A percentile compares a stretch with the other conserved stretches of the same genome.
These are phyloP conservation scores for Sphagnum magellanicum DNA, from an alignment of 228 moss, liverwort and hornwort genomes.

Conservation along the genomic window DNA sequence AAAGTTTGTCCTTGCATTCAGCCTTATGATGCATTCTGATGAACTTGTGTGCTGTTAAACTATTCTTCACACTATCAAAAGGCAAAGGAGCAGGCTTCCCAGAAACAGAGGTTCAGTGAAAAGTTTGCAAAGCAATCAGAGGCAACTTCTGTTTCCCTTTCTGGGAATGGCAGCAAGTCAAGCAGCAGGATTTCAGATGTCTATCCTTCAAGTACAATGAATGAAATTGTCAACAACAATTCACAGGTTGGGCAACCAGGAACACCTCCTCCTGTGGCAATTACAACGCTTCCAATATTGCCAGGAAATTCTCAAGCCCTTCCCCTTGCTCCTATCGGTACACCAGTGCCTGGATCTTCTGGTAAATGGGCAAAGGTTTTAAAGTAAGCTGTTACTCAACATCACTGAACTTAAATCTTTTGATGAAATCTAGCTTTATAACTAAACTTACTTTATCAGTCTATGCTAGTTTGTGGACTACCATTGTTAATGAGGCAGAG, in stretches of 20 bases:
- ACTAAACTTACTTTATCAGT: no score
- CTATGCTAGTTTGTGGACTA: no score
- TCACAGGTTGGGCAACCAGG: conserved; percentile 50
- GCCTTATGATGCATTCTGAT: no score
- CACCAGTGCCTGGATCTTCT: conserved; percentile 59
- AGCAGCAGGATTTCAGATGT: conserved; percentile 22
- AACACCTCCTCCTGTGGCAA: conserved; percentile 29
- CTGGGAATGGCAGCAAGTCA: conserved; percentile 49
- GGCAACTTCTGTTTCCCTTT: conserved; percentile 4
- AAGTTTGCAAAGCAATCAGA: conserved; percentile 55
- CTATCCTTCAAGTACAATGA: conserved; percentile 28
- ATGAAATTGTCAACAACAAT: conserved; percentile 34
- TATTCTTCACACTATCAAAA: conserved; percentile 7
- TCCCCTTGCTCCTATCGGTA: conserved; percentile 86
- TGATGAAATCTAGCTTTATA: no score
- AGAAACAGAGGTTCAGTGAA: conserved; percentile 68
- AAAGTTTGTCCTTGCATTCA: background rate
- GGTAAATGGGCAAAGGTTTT: conserved; percentile 56
- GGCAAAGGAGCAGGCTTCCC: conserved; percentile 92
- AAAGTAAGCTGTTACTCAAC: conserved; percentile 46
- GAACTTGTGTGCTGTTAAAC: no score
- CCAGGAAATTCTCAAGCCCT: conserved; percentile 42
- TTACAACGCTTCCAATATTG: conserved; percentile 28
- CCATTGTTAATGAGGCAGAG: no score
- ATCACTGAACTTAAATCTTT: background rate